Percentiles rank a stretch among this genome's conserved stretches.
phyloP scores from a whole-genome alignment of 2,329 filamentous ascomycete genomes.

The Emergomyces orientalis region DNA sequence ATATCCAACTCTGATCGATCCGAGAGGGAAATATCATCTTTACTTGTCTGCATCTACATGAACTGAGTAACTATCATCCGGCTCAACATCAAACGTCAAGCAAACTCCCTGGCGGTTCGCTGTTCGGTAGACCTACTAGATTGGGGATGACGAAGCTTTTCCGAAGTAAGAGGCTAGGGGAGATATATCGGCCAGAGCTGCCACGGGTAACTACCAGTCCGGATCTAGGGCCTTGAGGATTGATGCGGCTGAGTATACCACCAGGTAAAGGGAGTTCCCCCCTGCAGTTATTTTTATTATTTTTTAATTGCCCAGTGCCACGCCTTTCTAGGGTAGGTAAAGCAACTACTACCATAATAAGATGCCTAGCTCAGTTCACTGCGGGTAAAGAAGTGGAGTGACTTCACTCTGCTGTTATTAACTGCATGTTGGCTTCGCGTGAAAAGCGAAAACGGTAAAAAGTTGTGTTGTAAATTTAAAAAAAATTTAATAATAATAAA shows the following conservation, averaged over 20 bases:
- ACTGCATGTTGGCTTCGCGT: too few relatives aligned
- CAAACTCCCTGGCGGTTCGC: too few relatives aligned
- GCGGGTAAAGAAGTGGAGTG: neutral
- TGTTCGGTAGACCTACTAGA: neutral
- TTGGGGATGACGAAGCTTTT: neutral
- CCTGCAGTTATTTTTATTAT: neutral
- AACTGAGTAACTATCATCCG: too few relatives aligned
- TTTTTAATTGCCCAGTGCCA: too few relatives aligned
- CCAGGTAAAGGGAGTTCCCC: neutral
- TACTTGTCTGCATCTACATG: neutral
- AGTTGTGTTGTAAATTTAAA: too few relatives aligned
- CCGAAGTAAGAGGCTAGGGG: neutral
- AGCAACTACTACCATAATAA: neutral
- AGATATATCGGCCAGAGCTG: neutral
- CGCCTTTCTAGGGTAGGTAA: neutral
- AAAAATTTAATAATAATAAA: too few relatives aligned
- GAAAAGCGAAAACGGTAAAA: too few relatives aligned
- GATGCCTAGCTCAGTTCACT: neutral
- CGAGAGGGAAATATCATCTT: too few relatives aligned
- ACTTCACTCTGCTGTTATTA: neutral
- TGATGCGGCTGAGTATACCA: neutral
- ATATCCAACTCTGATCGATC: too few relatives aligned
- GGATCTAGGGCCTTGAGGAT: neutral
- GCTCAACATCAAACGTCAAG: neutral
- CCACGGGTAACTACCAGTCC: neutral